Conservation (phyloP, 1,284 basidiomycete genomes). For the Ustilago nuda region DNA sequence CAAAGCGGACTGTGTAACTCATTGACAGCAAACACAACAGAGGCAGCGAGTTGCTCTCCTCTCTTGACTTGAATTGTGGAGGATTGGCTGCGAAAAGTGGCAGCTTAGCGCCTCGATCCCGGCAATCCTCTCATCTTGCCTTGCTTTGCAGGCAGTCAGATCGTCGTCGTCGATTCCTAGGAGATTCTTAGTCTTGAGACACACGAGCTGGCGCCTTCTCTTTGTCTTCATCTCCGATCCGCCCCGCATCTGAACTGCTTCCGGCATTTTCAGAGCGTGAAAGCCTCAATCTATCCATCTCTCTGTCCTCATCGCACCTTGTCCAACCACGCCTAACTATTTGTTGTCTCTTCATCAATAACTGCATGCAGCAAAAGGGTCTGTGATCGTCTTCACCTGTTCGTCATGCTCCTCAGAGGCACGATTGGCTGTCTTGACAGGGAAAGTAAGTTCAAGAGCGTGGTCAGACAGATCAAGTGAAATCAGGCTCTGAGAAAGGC, state of each 20-base stretch:
- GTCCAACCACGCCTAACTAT: background rate
- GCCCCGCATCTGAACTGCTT: conserved; percentile 28
- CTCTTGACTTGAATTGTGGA: background rate
- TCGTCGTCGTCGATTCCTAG: background rate
- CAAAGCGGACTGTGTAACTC: conserved; percentile 30
- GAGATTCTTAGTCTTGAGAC: background rate
- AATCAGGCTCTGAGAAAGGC: background rate
- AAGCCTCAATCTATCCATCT: conserved; percentile 13
- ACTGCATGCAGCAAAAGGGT: background rate
- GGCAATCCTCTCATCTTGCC: conserved; percentile 7
- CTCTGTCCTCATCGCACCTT: background rate
- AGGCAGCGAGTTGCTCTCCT: background rate
- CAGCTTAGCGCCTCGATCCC: conserved; percentile 36
- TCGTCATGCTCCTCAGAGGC: background rate
- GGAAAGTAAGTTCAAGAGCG: background rate
- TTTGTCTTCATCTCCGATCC: conserved; percentile 30
- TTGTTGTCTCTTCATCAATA: background rate
- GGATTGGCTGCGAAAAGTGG: conserved; percentile 1
- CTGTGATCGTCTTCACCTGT: background rate
- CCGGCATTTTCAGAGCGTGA: conserved; percentile 31
- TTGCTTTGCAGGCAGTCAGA: conserved; percentile 1
- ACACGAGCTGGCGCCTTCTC: background rate
- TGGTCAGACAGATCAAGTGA: background rate
- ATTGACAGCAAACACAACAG: background rate
- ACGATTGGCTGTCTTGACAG: background rate